Percentiles rank a stretch among this genome's conserved stretches.
phyloP scores from a whole-genome alignment of 257 asterid species.

The Solanum stenotomum region DNA sequence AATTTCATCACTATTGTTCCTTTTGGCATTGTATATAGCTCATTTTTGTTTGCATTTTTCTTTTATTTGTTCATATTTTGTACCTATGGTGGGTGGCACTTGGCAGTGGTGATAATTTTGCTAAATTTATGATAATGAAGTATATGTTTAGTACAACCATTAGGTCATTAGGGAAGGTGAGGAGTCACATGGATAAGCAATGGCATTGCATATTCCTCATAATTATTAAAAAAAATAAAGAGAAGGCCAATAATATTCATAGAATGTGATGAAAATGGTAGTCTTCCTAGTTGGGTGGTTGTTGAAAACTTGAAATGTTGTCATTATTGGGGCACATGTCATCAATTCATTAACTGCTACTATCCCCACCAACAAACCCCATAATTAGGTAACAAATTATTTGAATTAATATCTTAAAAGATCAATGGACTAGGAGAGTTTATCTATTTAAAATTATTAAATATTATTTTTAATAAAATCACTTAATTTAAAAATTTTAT shows the following conservation, averaged over 20 bases:
- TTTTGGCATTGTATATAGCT: neutral
- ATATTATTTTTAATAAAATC: no score
- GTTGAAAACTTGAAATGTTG: constrained; percentile 20
- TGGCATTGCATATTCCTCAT: neutral
- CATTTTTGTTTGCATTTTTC: neutral
- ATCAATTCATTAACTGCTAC: constrained; percentile 19
- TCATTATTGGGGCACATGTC: constrained; percentile 51
- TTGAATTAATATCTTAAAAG: neutral
- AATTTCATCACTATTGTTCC: neutral
- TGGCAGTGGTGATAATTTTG: neutral
- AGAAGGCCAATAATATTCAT: neutral
- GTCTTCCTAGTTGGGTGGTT: constrained; percentile 9
- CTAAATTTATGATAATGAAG: neutral
- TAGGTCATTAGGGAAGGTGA: neutral
- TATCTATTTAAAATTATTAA: no score
- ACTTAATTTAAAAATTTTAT: no score
- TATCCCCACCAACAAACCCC: constrained; percentile 37
- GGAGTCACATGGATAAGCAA: constrained; percentile 10
- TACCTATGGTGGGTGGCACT: neutral
- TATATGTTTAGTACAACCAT: neutral
- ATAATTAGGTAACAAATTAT: constrained; percentile 17
- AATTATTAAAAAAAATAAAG: neutral
- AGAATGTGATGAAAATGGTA: constrained; percentile 3
- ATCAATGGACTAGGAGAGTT: neutral
- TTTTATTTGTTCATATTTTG: neutral